Percentiles rank a stretch among this genome's conserved stretches.
phyloP scores from a whole-genome alignment of 768 basidiomycete species.

The Lepiota venenata region DNA sequence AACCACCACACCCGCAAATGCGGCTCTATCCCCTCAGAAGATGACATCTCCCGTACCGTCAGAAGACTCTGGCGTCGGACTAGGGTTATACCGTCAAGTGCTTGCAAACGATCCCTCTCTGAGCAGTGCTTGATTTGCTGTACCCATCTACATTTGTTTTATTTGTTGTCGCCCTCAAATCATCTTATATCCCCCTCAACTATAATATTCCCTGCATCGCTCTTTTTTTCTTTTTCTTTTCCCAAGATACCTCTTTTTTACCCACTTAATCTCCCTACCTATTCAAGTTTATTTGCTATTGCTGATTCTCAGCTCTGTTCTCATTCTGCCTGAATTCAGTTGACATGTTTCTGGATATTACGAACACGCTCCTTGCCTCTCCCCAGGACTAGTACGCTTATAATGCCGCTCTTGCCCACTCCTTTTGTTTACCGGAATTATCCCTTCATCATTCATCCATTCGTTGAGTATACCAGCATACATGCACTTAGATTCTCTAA shows the following conservation, averaged over 20 bases:
- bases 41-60: conserved; percentile 71
- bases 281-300: conserved; percentile 4
- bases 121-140: conserved; percentile 28
- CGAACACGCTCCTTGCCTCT: too few species aligned
- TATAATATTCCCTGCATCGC: conserved; percentile 14
- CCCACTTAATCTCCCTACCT: conserved; percentile 6
- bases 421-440: background rate
- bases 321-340: conserved; percentile 2
- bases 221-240: conserved; percentile 21
- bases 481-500: conserved; percentile 10
- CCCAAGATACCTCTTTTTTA: conserved; percentile 20
- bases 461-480: conserved; percentile 8
- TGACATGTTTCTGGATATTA: background rate
- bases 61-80: conserved; percentile 71
- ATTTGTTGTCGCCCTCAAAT: conserved; percentile 10
- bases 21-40: conserved; percentile 28
- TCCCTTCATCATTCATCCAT: background rate
- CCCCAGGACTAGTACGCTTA: too few species aligned
- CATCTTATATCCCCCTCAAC: conserved; percentile 23
- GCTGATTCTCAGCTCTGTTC: background rate
- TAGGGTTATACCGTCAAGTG: conserved; percentile 76
- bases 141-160: conserved; percentile 22
- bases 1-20: conserved; percentile 33
- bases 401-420: background rate
- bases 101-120: conserved; percentile 73